Base-by-base conservation (phyloP, 306 rosid genomes). In the Acacia crassicarpa region DNA sequence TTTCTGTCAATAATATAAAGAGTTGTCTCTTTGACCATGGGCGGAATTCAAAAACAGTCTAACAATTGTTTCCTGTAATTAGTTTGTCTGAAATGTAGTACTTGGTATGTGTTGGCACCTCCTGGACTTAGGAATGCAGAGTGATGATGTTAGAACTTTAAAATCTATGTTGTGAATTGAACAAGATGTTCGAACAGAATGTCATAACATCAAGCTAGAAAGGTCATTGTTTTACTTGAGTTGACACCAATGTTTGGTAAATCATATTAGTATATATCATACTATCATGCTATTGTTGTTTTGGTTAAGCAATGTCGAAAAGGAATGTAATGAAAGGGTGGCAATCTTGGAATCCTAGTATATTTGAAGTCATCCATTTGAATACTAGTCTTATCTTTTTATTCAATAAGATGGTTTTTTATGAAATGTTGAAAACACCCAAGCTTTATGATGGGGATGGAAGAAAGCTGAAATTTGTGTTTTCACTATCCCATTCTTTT, bases 121-220 rank as follows among this genome's bases (percentile, higher is more conserved):
- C 81, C 63, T 43, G 10, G 19, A 56, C 27, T 49, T 44, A 38
- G 32, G 27, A 67, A 38, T 38, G 35, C 9, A 38, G 58, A 51
- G 35, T 59, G 19, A 45, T 17, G 72, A 41, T 62, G 44, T 30
- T 62, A n/a, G 53, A 38, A 27, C 6, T 14, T 32, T 9, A 61
- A 58, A 27, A 40, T 67, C 23, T 14, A 71, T 76, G 38, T 33
- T 51, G 78, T 67, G 70, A 85, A 40, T 75, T 22, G 23, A 25
- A 71, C 56, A 70, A 51, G 76, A 62, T 79, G 46, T 59, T 67
- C 69, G 40, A 76, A 76, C 54, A 63, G 35, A 45, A 38, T 80
- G 67, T 65, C 45, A 51, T 63, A 76, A 44, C 56, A 41, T 61
- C 22, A 75, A 51, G 65, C 61, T 10, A 63, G 48, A 58, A 65